A percentile compares a stretch with the other conserved stretches of the same genome.
phyloP scores from a whole-genome alignment of 2,329 filamentous ascomycete genomes.

The Aspergillus neotritici region DNA sequence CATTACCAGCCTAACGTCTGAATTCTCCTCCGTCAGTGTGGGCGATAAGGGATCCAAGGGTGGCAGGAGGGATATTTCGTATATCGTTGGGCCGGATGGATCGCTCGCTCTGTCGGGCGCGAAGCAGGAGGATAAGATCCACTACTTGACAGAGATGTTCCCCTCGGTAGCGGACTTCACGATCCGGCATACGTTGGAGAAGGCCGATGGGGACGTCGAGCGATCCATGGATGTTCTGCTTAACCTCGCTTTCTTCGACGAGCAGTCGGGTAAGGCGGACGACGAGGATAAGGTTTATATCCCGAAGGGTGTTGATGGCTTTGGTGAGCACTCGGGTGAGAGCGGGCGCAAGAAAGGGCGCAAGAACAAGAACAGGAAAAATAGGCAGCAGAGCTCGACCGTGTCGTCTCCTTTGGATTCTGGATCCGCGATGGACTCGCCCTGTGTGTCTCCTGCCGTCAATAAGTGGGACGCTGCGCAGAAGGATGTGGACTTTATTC shows the following conservation, averaged over 20 bases:
- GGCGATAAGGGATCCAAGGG: conserved; percentile 14
- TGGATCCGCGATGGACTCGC: conserved; percentile 11
- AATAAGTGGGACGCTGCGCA: conserved; percentile 57
- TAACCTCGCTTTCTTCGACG: conserved; percentile 70
- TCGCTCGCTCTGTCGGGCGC: conserved; percentile 25
- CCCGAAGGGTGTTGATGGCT: conserved; percentile 75
- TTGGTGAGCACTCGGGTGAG: conserved; percentile 54
- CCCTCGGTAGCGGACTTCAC: conserved; percentile 61
- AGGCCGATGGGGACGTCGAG: conserved; percentile 61
- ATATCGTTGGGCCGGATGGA: conserved; percentile 25
- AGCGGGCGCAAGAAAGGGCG: conserved; percentile 37
- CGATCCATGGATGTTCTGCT: conserved; percentile 73
- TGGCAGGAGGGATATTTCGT: conserved; percentile 16
- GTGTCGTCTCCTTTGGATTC: conserved; percentile 10
- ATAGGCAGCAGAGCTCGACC: conserved; percentile 26
- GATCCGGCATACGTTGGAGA: conserved; percentile 61
- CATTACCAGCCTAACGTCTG: conserved; percentile 45
- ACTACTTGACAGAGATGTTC: conserved; percentile 65
- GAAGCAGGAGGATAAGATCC: conserved; percentile 54
- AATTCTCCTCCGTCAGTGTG: conserved; percentile 35
- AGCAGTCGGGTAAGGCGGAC: conserved; percentile 52
- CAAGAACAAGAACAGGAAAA: conserved; percentile 39
- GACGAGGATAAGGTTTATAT: conserved; percentile 40
- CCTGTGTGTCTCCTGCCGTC: conserved; percentile 6
- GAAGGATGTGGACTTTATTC: conserved; percentile 58